Evolutionary conservation across 73 alveolate species (phyloP).

Genomic region (Paramecium sonneborni): DNA sequence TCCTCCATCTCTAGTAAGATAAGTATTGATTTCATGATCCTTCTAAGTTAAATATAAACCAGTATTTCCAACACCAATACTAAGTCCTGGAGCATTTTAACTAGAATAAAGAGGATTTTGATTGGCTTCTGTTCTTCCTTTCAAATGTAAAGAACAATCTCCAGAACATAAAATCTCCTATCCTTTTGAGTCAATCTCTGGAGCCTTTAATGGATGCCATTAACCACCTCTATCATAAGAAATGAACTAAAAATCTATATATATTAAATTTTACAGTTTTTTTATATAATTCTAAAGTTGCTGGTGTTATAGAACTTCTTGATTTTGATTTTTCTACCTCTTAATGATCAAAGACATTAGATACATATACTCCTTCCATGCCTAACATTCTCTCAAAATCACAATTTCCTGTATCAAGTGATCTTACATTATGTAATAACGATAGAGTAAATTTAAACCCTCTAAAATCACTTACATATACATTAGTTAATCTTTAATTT

Average conservation of each 20-base stretch:
- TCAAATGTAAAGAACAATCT: constrained; percentile 81
- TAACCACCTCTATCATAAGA: constrained; percentile 85
- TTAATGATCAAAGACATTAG: constrained; percentile 61
- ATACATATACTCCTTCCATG: constrained; percentile 80
- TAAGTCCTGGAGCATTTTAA: constrained; percentile 79
- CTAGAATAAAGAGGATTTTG: constrained; percentile 81
- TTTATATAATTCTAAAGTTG: constrained; percentile 12
- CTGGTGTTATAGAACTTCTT: neutral
- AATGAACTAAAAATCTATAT: constrained; percentile 54
- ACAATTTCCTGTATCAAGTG: constrained; percentile 63
- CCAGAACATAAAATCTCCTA: constrained; percentile 68
- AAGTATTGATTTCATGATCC: constrained; percentile 72
- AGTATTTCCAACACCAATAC: constrained; percentile 83
- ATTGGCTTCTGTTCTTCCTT: constrained; percentile 74
- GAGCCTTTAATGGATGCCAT: constrained; percentile 80
- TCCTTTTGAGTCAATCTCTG: constrained; percentile 68
- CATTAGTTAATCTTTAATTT: constrained; percentile 66
- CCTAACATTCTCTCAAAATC: constrained; percentile 79
- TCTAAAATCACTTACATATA: constrained; percentile 76
- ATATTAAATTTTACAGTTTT: neutral
- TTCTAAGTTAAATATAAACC: constrained; percentile 71
- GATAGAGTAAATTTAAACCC: constrained; percentile 77
- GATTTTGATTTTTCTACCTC: constrained; percentile 6
- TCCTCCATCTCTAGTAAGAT: constrained; percentile 89
- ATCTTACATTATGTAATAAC: constrained; percentile 67